Evolutionary conservation across 208 protist species (phyloP), one percentile per base, ranked within the genome.

Genomic region (Trypanosoma lewisi): DNA sequence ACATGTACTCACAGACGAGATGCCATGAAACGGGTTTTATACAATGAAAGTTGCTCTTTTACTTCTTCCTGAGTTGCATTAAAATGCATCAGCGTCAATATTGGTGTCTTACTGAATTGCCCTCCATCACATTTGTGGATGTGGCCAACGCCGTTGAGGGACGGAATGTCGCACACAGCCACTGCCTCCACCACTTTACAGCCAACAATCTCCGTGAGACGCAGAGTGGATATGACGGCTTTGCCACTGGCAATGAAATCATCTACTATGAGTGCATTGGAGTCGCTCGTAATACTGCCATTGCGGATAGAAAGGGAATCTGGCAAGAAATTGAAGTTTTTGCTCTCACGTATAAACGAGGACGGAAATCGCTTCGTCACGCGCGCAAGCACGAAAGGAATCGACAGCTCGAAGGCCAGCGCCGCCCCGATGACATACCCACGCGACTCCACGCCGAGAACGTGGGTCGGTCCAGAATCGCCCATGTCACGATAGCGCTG

Each of bases 261-360:
- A 67, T 97, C 93, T 25, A 96, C 77, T n/a, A 96, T 67, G 11
- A 96, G 54, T 17, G 95, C 84, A 25, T 88, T 85, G 0, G 86
- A 82, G 34, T 56, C 62, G 27, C 28, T 57, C 28, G 67, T 53
- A 63, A 97, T 81, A 69, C 82, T 86, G 42, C 74, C 73, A 25
- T 84, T 55, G 33, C 86, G 79, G 19, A 95, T 69, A 2, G 75
- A 69, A 45, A 91, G 74, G 19, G 63, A 72, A 12, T 76, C 70
- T 1, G 70, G 69, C 33, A 73, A 2, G 65, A 31, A 76, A 69
- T 42, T 90, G 56, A 53, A 0, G 42, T 45, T 51, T 23, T 42
- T 23, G 21, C 23, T 51, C 25, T 71, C 58, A n/a, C 34, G 70
- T 5, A 91, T 65, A 57, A 86, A 80, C 8, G 82, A 76, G 7